Evolutionary conservation across 2,329 filamentous ascomycete genomes (phyloP).

Genomic region (Ceratocystis lukuohia): DNA sequence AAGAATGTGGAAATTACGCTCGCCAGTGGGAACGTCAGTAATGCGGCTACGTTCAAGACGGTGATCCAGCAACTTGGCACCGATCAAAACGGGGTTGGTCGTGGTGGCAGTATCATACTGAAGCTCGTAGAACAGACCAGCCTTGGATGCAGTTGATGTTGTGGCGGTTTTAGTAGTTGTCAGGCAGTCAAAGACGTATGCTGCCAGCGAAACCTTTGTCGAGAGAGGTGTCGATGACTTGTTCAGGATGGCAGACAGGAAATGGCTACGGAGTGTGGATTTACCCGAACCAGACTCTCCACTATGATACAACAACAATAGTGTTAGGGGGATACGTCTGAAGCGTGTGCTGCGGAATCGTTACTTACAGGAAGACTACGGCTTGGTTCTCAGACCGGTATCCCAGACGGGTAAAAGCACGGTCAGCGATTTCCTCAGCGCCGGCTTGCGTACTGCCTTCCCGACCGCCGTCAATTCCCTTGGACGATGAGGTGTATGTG

Average conservation of each 20-base stretch:
- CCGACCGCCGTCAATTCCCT: slow-evolving; percentile 78
- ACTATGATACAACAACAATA: slow-evolving; percentile 33
- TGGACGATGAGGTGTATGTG: slow-evolving; percentile 80
- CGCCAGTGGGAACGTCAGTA: slow-evolving; percentile 81
- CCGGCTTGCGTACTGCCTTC: slow-evolving; percentile 86
- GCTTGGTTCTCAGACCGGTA: slow-evolving; percentile 88
- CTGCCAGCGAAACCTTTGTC: slow-evolving; percentile 80
- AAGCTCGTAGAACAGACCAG: slow-evolving; percentile 86
- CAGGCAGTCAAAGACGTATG: slow-evolving; percentile 89
- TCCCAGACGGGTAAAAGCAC: slow-evolving; percentile 74
- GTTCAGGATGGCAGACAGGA: slow-evolving; percentile 71
- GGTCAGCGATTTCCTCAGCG: slow-evolving; percentile 78
- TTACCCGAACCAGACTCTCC: slow-evolving; percentile 95
- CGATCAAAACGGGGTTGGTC: slow-evolving; percentile 74
- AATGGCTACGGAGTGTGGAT: slow-evolving; percentile 81
- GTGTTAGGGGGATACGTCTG: background rate
- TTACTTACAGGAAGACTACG: slow-evolving; percentile 74
- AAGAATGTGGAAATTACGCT: slow-evolving; percentile 89
- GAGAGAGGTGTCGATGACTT: slow-evolving; percentile 89
- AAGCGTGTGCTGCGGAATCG: background rate
- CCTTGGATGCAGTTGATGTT: slow-evolving; percentile 88
- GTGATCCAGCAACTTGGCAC: slow-evolving; percentile 89
- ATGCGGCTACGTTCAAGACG: slow-evolving; percentile 84
- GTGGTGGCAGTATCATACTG: slow-evolving; percentile 88
- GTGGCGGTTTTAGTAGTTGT: slow-evolving; percentile 96